Evolutionary conservation across 768 basidiomycete species (phyloP).

Genomic region (Russula ochroleuca): DNA sequence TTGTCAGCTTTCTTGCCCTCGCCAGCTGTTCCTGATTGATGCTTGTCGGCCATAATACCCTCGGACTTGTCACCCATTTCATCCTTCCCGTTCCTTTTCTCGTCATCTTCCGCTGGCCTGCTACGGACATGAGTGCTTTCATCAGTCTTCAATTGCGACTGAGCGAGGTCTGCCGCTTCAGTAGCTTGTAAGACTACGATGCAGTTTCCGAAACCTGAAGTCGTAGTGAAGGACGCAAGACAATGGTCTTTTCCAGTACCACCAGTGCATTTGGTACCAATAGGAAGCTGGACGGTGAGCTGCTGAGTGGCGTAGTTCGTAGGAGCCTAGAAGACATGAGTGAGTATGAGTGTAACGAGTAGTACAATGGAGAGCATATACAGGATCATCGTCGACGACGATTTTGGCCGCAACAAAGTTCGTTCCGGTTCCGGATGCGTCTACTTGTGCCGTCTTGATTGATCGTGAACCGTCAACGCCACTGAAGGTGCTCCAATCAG

Average conservation of each 20-base stretch:
- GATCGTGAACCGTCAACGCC: slow-evolving; percentile 43
- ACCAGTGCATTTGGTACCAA: slow-evolving; percentile 49
- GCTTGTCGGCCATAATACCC: no score
- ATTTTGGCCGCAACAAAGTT: slow-evolving; percentile 39
- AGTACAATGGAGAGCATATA: no score
- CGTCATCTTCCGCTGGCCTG: no score
- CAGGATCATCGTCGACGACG: no score
- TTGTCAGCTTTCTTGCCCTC: no score
- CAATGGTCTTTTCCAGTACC: slow-evolving; percentile 44
- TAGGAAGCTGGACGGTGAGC: slow-evolving; percentile 44
- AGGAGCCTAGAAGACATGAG: slow-evolving; percentile 37
- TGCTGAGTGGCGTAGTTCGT: slow-evolving; percentile 37
- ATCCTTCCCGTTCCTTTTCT: no score
- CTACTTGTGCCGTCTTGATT: slow-evolving; percentile 37
- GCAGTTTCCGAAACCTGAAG: slow-evolving; percentile 53
- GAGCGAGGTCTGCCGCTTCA: no score
- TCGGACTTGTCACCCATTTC: no score
- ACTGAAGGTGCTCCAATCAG: slow-evolving; percentile 28
- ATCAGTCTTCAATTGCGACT: no score
- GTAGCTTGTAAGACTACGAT: slow-evolving; percentile 40
- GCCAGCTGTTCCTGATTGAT: no score
- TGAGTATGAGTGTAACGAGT: no score
- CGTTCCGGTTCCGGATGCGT: slow-evolving; percentile 38
- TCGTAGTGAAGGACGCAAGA: slow-evolving; percentile 48
- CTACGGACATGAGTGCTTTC: no score